Conservation (phyloP, 495 filamentous ascomycete genomes). For the Talaromyces proteolyticus region DNA sequence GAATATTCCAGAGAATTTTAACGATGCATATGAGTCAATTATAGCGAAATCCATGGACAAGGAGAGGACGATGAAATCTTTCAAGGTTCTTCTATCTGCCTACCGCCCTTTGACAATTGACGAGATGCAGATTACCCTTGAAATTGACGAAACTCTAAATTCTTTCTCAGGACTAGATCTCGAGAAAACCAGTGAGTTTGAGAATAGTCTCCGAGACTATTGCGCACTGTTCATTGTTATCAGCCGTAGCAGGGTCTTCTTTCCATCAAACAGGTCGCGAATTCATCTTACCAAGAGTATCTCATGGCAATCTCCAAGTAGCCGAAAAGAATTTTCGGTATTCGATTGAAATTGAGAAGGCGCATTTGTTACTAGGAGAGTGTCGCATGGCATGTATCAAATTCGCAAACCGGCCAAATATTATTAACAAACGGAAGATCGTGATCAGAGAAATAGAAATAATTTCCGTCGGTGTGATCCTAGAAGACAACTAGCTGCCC, state of each 20-base stretch:
- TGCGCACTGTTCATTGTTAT: constrained; percentile 33
- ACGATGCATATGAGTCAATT: constrained; percentile 27
- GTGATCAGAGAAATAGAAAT: too few species aligned
- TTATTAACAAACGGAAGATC: neutral
- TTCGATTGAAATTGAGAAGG: neutral
- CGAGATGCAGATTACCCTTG: constrained; percentile 13
- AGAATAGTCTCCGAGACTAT: constrained; percentile 16
- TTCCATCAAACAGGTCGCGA: constrained; percentile 38
- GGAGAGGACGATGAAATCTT: constrained; percentile 12
- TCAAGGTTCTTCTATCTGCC: constrained; percentile 21
- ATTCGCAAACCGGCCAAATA: neutral
- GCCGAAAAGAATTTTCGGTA: neutral
- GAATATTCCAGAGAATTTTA: constrained; percentile 18
- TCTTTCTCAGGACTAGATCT: neutral
- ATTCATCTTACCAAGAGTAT: constrained; percentile 14
- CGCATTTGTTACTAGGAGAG: neutral
- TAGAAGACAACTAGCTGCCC: too few species aligned
- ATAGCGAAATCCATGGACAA: constrained; percentile 8
- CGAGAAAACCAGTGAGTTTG: constrained; percentile 13
- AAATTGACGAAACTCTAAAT: constrained; percentile 1
- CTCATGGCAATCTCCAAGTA: neutral
- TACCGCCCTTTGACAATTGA: constrained; percentile 17
- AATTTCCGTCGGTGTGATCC: too few species aligned
- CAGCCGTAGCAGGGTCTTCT: constrained; percentile 24
- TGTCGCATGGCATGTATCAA: neutral